Percentiles rank a stretch among this genome's conserved stretches.
phyloP scores from a whole-genome alignment of 371 early-diverging fungal genomes.

The Apophysomyces ossiformis region DNA sequence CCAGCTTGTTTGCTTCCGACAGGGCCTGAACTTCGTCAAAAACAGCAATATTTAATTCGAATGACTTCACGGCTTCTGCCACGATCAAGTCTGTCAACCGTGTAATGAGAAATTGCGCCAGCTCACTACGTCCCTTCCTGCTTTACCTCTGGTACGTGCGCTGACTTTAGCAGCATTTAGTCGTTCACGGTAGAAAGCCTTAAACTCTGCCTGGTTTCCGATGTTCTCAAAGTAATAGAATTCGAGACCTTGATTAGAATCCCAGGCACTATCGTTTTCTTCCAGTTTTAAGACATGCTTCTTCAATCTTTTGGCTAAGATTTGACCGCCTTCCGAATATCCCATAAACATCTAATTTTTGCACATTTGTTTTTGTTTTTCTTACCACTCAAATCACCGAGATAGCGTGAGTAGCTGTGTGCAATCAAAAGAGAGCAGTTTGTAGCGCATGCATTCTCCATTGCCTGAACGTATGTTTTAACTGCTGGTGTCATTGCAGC shows the following conservation, averaged over 20 bases:
- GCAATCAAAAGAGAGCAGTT: slow-evolving; percentile 57
- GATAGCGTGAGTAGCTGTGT: slow-evolving; percentile 58
- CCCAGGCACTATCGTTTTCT: slow-evolving; percentile 18
- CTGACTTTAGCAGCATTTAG: slow-evolving; percentile 26
- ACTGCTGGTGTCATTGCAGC: slow-evolving; percentile 52
- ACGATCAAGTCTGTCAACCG: slow-evolving; percentile 38
- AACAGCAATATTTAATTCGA: slow-evolving; percentile 51
- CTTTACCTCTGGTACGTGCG: slow-evolving; percentile 15
- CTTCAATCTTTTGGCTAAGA: slow-evolving; percentile 40
- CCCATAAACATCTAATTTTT: background rate
- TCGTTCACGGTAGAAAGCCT: slow-evolving; percentile 38
- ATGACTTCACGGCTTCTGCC: slow-evolving; percentile 43
- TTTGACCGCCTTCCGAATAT: slow-evolving; percentile 39
- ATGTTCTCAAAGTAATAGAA: slow-evolving; percentile 41
- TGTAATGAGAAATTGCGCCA: background rate
- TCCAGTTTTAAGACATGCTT: slow-evolving; percentile 31
- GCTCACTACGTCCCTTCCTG: background rate
- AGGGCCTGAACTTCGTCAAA: slow-evolving; percentile 52
- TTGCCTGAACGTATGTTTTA: slow-evolving; percentile 43
- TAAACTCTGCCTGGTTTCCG: slow-evolving; percentile 42
- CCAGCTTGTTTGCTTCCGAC: slow-evolving; percentile 37
- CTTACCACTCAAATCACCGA: slow-evolving; percentile 59
- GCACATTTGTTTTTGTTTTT: background rate
- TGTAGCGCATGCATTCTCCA: slow-evolving; percentile 40
- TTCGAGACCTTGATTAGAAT: slow-evolving; percentile 30